Evolutionary conservation across 2,329 filamentous ascomycete species (phyloP).

Genomic region (Fusarium liriodendri): DNA sequence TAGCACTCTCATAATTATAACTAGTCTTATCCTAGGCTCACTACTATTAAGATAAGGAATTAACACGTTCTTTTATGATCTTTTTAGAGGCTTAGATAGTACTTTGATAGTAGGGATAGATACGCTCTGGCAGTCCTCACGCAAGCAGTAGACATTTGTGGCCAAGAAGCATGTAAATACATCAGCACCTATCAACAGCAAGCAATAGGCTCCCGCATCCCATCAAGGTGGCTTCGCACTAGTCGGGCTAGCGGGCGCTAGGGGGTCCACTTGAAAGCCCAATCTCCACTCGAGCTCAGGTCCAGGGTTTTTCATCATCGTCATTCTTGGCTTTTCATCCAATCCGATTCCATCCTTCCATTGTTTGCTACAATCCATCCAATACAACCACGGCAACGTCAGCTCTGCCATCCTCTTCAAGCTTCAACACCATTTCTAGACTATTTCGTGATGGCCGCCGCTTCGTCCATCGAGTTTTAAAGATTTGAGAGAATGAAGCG

Average conservation of each 20-base stretch:
- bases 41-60: no score
- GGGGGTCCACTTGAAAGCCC: not conserved
- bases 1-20: no score
- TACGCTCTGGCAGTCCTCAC: no score
- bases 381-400: not conserved
- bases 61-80: no score
- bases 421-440: not conserved
- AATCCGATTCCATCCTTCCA: not conserved
- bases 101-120: no score
- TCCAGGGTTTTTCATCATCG: not conserved
- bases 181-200: not conserved
- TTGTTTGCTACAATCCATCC: slow-evolving; percentile 2
- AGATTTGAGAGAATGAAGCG: slow-evolving; percentile 38
- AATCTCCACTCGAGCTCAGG: not conserved
- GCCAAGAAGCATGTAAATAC: no score
- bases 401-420: not conserved
- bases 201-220: not conserved
- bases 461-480: slow-evolving; percentile 33
- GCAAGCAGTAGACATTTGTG: no score
- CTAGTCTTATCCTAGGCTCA: no score
- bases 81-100: no score
- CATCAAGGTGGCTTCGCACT: not conserved
- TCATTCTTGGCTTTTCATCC: not conserved
- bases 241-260: not conserved
- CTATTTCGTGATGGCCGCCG: not conserved